phyloP scores from a whole-genome alignment of 2,329 filamentous ascomycete genomes.

The Arthrinium phaeospermum region DNA sequence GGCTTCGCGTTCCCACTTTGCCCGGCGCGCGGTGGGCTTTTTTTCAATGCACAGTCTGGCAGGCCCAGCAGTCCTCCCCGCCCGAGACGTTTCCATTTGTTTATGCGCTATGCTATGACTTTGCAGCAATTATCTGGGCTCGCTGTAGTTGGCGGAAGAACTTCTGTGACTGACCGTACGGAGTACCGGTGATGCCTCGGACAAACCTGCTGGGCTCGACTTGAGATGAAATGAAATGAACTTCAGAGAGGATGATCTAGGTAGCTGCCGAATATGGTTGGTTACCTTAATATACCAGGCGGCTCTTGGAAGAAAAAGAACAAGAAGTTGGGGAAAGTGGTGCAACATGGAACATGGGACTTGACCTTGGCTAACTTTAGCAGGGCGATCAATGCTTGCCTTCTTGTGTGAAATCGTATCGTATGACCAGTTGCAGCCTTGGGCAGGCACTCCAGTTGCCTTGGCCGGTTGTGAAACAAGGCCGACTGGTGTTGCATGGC shows the following conservation, averaged over 20 bases:
- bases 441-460: background rate
- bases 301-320: background rate
- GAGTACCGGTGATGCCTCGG: background rate
- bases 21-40: background rate
- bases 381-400: background rate
- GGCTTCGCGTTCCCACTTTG: slow-evolving; percentile 13
- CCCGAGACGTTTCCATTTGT: slow-evolving; percentile 15
- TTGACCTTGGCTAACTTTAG: background rate
- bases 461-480: slow-evolving; percentile 13
- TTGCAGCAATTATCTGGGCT: background rate
- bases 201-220: background rate
- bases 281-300: background rate
- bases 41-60: slow-evolving; percentile 13
- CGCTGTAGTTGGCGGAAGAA: background rate
- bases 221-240: too few species aligned
- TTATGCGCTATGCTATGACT: background rate
- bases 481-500: slow-evolving; percentile 14
- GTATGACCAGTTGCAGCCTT: background rate
- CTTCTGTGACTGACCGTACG: background rate
- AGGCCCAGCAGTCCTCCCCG: background rate
- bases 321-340: background rate
- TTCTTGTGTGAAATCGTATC: slow-evolving; percentile 1
- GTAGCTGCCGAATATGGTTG: background rate
- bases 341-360: background rate
- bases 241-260: background rate